Evolutionary conservation across 179 eudicot species (phyloP).

Genomic region (Beta lomatogona): DNA sequence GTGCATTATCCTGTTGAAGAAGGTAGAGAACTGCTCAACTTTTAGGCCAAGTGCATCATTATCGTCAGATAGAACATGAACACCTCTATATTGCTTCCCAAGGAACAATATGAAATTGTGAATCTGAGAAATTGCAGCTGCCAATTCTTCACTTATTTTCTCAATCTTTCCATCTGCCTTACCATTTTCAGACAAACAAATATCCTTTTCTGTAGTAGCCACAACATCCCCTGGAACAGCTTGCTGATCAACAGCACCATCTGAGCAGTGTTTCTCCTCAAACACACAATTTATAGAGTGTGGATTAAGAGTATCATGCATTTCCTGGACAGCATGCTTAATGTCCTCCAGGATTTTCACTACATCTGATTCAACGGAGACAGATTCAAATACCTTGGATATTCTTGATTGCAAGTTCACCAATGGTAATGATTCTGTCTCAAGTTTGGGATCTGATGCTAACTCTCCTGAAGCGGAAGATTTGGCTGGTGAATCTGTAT

Average conservation of each 20-base stretch:
- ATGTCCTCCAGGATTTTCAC: conserved; percentile 62
- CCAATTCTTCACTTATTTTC: conserved; percentile 43
- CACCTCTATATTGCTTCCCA: conserved; percentile 61
- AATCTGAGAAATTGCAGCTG: conserved; percentile 62
- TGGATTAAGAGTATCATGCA: conserved; percentile 42
- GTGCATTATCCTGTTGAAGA: conserved; percentile 47
- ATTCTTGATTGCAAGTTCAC: conserved; percentile 63
- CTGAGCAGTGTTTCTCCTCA: conserved; percentile 48
- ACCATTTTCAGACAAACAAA: conserved; percentile 36
- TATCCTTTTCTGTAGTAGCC: conserved; percentile 42
- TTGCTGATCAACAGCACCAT: conserved; percentile 27
- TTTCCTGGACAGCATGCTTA: conserved; percentile 57
- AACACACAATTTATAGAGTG: conserved; percentile 39
- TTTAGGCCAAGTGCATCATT: conserved; percentile 48
- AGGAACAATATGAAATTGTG: conserved; percentile 59
- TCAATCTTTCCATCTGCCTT: conserved; percentile 27
- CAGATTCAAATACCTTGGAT: conserved; percentile 53
- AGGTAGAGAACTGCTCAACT: conserved; percentile 55
- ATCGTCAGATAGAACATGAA: conserved; percentile 43
- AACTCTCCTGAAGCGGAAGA: conserved; percentile 24
- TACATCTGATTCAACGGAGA: conserved; percentile 58
- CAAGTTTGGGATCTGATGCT: conserved; percentile 29
- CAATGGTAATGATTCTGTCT: conserved; percentile 39
- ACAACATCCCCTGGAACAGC: conserved; percentile 40
- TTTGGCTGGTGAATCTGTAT: conserved; percentile 25